Conservation (phyloP, 2,329 filamentous ascomycete species). For the Fusarium equiseti region DNA sequence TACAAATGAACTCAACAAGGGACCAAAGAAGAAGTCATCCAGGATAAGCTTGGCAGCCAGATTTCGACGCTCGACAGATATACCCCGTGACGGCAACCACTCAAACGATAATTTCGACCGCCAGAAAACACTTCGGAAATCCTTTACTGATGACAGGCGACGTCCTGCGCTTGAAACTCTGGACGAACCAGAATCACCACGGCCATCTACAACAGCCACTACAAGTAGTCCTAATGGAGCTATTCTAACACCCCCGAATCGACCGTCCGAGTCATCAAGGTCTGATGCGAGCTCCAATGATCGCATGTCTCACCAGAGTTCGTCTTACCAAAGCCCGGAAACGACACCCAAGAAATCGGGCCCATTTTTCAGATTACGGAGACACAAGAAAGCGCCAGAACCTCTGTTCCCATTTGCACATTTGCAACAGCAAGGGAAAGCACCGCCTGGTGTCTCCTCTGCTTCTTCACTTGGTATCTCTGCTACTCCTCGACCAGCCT, state of each 20-base stretch:
- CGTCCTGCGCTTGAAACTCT: constrained; percentile 56
- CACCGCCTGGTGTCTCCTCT: constrained; percentile 54
- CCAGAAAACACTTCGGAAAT: constrained; percentile 50
- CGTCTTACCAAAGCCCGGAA: constrained; percentile 67
- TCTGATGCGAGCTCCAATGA: constrained; percentile 87
- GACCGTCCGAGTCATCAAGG: constrained; percentile 80
- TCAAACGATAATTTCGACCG: constrained; percentile 30
- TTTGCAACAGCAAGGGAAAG: constrained; percentile 77
- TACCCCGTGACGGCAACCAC: constrained; percentile 51
- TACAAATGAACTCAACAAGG: constrained; percentile 70
- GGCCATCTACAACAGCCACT: constrained; percentile 48
- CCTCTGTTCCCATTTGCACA: constrained; percentile 88
- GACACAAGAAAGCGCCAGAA: constrained; percentile 79
- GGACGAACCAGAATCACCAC: constrained; percentile 65
- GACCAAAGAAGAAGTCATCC: constrained; percentile 66
- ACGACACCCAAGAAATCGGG: constrained; percentile 72
- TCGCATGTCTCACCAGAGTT: constrained; percentile 68
- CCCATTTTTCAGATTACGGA: constrained; percentile 84
- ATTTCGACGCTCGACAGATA: constrained; percentile 65
- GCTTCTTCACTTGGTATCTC: constrained; percentile 57
- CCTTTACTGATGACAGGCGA: constrained; percentile 59
- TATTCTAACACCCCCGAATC: constrained; percentile 63
- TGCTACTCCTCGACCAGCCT: constrained; percentile 52
- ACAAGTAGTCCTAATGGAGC: constrained; percentile 47
- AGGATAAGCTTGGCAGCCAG: constrained; percentile 66